Evolutionary conservation across 2,329 filamentous ascomycete species (phyloP).

Genomic region (Aureobasidium vineae): DNA sequence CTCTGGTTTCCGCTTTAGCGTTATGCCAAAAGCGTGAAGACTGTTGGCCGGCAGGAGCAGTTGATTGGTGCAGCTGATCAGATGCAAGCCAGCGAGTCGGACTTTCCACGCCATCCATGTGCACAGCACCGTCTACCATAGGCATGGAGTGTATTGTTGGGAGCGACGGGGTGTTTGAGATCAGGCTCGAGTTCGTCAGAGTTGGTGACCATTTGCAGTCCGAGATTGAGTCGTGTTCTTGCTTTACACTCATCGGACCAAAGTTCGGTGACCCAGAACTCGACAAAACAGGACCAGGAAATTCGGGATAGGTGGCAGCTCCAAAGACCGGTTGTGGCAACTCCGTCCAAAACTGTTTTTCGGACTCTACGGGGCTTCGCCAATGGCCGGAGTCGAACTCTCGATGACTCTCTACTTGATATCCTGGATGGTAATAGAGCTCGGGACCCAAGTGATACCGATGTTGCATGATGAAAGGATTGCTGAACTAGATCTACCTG

Average conservation of each 20-base stretch:
- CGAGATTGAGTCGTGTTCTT: not conserved
- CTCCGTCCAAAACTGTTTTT: conserved; percentile 1
- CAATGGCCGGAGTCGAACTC: not conserved
- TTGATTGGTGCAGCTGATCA: not conserved
- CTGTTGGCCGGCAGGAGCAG: not conserved
- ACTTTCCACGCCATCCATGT: not conserved
- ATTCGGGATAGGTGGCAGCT: not conserved
- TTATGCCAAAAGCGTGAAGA: not conserved
- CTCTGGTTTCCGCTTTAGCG: not conserved
- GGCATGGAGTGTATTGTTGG: not conserved
- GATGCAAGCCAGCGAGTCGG: not conserved
- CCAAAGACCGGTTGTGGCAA: not conserved
- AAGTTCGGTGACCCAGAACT: not conserved
- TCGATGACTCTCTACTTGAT: not conserved
- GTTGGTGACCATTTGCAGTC: conserved; percentile 12
- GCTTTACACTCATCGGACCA: not conserved
- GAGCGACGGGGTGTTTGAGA: conserved; percentile 1
- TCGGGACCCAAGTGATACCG: conserved; percentile 4
- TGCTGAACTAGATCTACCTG: not conserved
- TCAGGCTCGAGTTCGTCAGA: conserved; percentile 13
- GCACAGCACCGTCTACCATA: not conserved
- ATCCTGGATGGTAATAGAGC: not conserved
- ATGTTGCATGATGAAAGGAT: not conserved
- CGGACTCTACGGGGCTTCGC: not conserved
- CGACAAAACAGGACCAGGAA: not conserved